These are phyloP conservation scores for Wallacemonas sp. DNA, from an alignment of 208 protist genomes.

Conservation along the genomic window DNA sequence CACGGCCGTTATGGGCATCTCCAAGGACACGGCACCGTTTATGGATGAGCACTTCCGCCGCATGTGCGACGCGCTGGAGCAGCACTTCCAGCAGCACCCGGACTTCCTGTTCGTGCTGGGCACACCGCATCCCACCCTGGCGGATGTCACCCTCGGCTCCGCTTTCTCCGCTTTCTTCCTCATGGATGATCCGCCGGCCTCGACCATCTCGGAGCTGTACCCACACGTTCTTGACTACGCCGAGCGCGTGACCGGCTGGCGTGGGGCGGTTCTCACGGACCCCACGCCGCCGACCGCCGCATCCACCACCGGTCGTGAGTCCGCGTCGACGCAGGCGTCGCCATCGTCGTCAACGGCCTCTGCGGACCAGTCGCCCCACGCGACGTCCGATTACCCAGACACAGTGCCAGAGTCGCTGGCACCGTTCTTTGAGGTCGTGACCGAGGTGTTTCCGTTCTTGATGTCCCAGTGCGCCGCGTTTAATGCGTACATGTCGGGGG, in stretches of 20 bases:
- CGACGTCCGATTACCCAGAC: conserved; percentile 46
- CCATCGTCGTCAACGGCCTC: neutral
- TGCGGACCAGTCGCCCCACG: neutral
- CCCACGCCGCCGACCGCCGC: neutral
- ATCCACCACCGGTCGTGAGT: too few species aligned
- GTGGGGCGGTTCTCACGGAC: conserved; percentile 20
- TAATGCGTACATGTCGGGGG: conserved; percentile 71
- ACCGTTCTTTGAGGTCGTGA: conserved; percentile 55
- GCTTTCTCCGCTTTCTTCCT: conserved; percentile 79
- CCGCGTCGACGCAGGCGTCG: neutral
- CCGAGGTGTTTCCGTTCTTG: conserved; percentile 86
- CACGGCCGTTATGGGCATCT: conserved; percentile 54
- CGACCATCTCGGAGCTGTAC: conserved; percentile 53
- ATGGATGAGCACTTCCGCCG: conserved; percentile 82
- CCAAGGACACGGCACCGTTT: conserved; percentile 56
- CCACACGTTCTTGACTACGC: conserved; percentile 70
- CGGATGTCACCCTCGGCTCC: conserved; percentile 75
- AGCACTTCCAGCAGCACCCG: conserved; percentile 48
- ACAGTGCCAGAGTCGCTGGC: conserved; percentile 72
- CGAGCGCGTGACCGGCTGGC: conserved; percentile 80
- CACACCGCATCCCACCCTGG: conserved; percentile 81
- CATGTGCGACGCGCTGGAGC: conserved; percentile 69
- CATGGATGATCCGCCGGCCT: conserved; percentile 73
- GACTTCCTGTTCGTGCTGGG: conserved; percentile 56
- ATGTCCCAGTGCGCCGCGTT: conserved; percentile 81